phyloP scores from a whole-genome alignment of 2,329 filamentous ascomycete genomes.

The Diaporthe vexans region DNA sequence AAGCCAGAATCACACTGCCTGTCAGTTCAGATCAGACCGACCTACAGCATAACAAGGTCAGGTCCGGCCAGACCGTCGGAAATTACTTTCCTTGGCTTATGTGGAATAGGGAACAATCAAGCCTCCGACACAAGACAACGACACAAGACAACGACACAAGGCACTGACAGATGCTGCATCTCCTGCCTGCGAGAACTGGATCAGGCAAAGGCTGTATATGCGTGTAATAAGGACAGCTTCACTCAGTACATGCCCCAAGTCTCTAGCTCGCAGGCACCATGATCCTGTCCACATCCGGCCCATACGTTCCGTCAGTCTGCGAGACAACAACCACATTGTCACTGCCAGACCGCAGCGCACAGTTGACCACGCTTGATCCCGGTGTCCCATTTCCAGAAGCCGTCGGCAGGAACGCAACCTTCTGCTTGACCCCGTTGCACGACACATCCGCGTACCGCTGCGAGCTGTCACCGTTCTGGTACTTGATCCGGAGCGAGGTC shows the following conservation, averaged over 20 bases:
- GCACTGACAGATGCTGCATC: neutral
- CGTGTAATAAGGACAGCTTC: too few relatives aligned
- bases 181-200: too few relatives aligned
- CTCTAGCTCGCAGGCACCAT: constrained; percentile 59
- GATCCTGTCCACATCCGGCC: constrained; percentile 67
- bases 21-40: neutral
- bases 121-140: neutral
- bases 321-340: constrained; percentile 64
- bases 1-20: neutral
- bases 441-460: constrained; percentile 67
- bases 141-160: neutral
- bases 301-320: constrained; percentile 56
- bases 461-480: constrained; percentile 67
- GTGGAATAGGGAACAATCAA: neutral
- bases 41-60: neutral
- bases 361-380: constrained; percentile 62
- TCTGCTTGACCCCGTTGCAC: constrained; percentile 65
- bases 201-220: too few relatives aligned
- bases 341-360: constrained; percentile 60
- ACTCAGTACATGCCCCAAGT: neutral
- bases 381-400: constrained; percentile 51
- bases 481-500: constrained; percentile 68
- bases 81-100: neutral
- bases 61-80: neutral
- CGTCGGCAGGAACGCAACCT: constrained; percentile 69